phyloP scores from a whole-genome alignment of 1,284 basidiomycete species.

The Chalciporus sp. region DNA sequence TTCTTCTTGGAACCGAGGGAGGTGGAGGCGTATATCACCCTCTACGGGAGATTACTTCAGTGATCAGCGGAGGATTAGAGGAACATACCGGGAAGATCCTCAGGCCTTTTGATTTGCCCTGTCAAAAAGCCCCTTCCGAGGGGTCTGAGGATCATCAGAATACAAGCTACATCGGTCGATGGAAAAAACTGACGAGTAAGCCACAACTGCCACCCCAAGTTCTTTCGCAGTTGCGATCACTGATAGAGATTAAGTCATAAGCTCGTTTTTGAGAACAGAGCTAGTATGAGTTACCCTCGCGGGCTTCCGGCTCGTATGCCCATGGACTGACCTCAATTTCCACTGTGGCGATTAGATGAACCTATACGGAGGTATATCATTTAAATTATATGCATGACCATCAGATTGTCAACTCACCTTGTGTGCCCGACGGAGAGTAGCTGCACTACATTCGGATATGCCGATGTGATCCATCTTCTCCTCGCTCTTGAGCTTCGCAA shows the following conservation, averaged over 20 bases:
- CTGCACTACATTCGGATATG: slow-evolving; percentile 49
- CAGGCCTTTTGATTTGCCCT: slow-evolving; percentile 45
- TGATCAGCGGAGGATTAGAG: neutral
- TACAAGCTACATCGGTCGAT: neutral
- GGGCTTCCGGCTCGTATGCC: slow-evolving; percentile 45
- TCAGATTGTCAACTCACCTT: slow-evolving; percentile 18
- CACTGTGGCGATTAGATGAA: neutral
- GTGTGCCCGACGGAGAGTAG: slow-evolving; percentile 48
- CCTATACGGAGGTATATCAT: too few relatives aligned
- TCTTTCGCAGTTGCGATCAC: slow-evolving; percentile 42
- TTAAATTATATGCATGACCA: too few relatives aligned
- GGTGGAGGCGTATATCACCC: too few relatives aligned
- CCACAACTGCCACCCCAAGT: slow-evolving; percentile 49
- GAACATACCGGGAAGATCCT: slow-evolving; percentile 42
- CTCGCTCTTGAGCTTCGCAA: slow-evolving; percentile 37
- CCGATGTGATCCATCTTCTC: slow-evolving; percentile 52
- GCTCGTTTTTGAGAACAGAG: neutral
- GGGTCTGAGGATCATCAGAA: slow-evolving; percentile 36
- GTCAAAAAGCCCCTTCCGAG: slow-evolving; percentile 33
- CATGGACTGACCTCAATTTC: slow-evolving; percentile 45
- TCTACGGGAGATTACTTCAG: too few relatives aligned
- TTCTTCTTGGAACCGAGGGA: slow-evolving; percentile 25
- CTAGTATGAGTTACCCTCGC: slow-evolving; percentile 29
- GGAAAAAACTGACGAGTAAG: slow-evolving; percentile 44
- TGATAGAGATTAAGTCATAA: slow-evolving; percentile 23